Evolutionary conservation across 371 early-diverging fungal species (phyloP), one percentile per base, ranked within the genome.

Genomic region (Parasitella parasitica): DNA sequence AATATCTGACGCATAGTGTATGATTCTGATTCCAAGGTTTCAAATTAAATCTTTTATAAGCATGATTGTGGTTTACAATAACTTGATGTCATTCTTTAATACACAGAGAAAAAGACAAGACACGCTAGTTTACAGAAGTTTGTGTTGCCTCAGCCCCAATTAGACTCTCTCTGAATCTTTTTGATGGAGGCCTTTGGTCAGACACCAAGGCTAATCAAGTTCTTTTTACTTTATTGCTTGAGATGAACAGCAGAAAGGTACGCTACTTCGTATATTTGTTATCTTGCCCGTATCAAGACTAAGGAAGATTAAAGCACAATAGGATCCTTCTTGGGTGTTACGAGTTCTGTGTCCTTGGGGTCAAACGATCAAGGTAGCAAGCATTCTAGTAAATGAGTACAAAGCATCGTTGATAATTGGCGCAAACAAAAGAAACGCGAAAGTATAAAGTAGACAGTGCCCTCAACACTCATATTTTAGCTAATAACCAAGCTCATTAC

Each of bases 141-240:
- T 63, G 69, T 84, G 60, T 97, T 96, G 96, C 96, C 93, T 0
- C 75, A 86, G 20, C 95, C 96, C 1, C 88, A 95, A 55, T 56
- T 94, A 24, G 91, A 94, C 65, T 84, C 80, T 0, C 68, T 98
- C 38, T 86, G 92, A 2, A 77, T 82, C 27, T 84, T 76, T 50
- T 50, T 84, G 26, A 74, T 61, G 59, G 70, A 71, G 22, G 66
- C 76, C 6, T 76, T 85, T 55, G 69, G 85, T 41, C 73, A 5
- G 76, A 83, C 52, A 63, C 72, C 15, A 81, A 84, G 48, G 72
- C 74, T n/a, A 79, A 86, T 53, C 73, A 79, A 41, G 83, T 87
- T 1, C 72, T 97, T 26, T 61, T 94, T 13, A 96, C 97, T 5
- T 86, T 97, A 7, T 79, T 93, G 8, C 81, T 85, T 11, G 89